phyloP scores from a whole-genome alignment of 345 rosid genomes.

The Aethionema arabicum region DNA sequence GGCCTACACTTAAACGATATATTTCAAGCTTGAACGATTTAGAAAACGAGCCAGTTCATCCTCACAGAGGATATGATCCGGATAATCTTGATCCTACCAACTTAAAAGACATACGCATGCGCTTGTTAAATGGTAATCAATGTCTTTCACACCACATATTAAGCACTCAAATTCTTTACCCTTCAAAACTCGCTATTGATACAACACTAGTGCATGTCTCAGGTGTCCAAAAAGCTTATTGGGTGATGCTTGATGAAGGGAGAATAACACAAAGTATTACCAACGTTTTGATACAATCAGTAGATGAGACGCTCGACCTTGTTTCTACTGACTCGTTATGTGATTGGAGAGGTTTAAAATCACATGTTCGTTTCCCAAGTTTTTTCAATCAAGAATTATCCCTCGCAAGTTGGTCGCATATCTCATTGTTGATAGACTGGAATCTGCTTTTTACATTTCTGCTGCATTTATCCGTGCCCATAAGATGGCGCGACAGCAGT shows the following conservation, averaged over 20 bases:
- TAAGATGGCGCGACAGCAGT: constrained; percentile 63
- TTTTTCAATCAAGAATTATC: constrained; percentile 55
- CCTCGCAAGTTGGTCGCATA: constrained; percentile 64
- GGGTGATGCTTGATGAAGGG: constrained; percentile 96
- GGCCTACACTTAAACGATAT: constrained; percentile 71
- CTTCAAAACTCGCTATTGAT: constrained; percentile 16
- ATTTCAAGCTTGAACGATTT: constrained; percentile 59
- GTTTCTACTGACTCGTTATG: constrained; percentile 59
- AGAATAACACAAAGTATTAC: constrained; percentile 66
- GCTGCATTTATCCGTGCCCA: constrained; percentile 97
- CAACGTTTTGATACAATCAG: constrained; percentile 80
- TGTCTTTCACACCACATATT: constrained; percentile 7
- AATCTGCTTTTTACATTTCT: constrained; percentile 78
- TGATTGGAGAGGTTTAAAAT: constrained; percentile 82
- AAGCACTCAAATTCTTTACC: constrained; percentile 3
- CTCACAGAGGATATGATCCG: constrained; percentile 44
- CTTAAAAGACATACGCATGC: constrained; percentile 72
- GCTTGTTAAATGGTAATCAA: constrained; percentile 88
- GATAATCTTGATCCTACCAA: constrained; percentile 51
- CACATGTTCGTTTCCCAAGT: constrained; percentile 61
- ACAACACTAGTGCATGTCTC: constrained; percentile 25
- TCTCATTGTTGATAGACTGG: constrained; percentile 77
- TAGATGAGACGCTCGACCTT: constrained; percentile 79
- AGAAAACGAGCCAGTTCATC: constrained; percentile 49
- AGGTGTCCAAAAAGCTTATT: constrained; percentile 95